A percentile compares a stretch with the other conserved stretches of the same genome.
Evolutionary conservation across 108 stramenopile genomes (phyloP).

Genomic region (Schizochytrium sp.): DNA sequence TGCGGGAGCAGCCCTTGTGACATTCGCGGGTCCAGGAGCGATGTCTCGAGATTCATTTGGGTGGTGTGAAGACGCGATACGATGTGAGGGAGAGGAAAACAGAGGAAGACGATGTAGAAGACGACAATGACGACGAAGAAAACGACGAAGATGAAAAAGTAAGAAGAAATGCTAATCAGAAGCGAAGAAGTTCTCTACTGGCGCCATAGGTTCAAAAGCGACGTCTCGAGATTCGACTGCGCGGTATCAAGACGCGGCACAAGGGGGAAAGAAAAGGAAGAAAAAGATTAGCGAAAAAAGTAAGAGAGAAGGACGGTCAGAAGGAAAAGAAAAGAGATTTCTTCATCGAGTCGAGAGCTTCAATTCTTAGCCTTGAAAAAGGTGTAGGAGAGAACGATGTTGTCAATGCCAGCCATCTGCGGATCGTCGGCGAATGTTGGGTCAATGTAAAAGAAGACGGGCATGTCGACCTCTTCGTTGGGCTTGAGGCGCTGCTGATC

Average conservation of each 20-base stretch:
- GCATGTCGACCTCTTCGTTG: conserved; percentile 85
- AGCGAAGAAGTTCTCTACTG: too few species aligned
- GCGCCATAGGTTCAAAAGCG: too few species aligned
- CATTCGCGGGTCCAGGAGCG: too few species aligned
- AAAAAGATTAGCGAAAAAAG: not conserved
- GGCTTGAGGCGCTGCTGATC: conserved; percentile 93
- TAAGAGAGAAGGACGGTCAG: not conserved
- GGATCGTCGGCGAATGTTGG: conserved; percentile 90
- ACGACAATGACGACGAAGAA: too few species aligned
- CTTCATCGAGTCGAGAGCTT: not conserved
- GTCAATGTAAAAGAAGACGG: conserved; percentile 90
- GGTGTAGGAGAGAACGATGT: conserved; percentile 88
- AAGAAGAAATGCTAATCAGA: too few species aligned
- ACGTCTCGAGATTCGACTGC: too few species aligned
- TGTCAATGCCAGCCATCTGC: conserved; percentile 70
- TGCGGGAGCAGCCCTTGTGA: too few species aligned
- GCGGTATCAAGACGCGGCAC: not conserved
- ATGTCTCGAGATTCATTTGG: too few species aligned
- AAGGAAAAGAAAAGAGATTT: not conserved
- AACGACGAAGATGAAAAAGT: too few species aligned
- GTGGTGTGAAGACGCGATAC: too few species aligned
- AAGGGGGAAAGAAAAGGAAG: not conserved
- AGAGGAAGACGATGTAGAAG: too few species aligned
- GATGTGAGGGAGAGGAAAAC: too few species aligned
- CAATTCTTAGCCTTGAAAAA: conserved; percentile 91